Evolutionary conservation across 2,329 filamentous ascomycete genomes (phyloP).

Genomic region (Trichoderma sp.): DNA sequence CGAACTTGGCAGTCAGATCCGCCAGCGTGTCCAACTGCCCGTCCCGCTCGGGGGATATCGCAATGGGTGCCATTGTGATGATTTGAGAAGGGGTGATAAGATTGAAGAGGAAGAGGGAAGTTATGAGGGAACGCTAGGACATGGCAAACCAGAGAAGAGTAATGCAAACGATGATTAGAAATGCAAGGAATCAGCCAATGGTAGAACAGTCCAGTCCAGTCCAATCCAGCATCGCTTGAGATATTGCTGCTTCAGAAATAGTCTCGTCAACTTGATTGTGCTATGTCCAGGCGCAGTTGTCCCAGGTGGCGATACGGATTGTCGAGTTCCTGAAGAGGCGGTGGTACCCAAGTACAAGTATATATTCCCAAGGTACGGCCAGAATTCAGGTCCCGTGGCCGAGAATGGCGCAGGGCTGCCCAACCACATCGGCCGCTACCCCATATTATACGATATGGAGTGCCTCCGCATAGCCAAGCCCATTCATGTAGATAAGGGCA

Average conservation of each 20-base stretch:
- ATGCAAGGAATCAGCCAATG: not conserved
- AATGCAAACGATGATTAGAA: not conserved
- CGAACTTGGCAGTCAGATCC: conserved; percentile 70
- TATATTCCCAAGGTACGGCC: not conserved
- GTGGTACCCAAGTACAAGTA: conserved; percentile 1
- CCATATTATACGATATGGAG: not conserved
- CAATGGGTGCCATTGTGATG: conserved; percentile 56
- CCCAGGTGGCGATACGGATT: conserved; percentile 14
- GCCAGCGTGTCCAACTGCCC: conserved; percentile 38
- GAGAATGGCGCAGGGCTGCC: not conserved
- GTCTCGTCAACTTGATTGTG: not conserved
- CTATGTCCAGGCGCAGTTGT: not conserved
- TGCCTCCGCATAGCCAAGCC: not conserved
- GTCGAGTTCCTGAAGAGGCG: conserved; percentile 9
- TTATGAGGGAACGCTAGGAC: not conserved
- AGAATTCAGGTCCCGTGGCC: not conserved
- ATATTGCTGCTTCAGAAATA: not conserved
- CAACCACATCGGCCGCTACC: not conserved
- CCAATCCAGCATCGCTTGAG: not conserved
- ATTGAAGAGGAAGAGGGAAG: not conserved
- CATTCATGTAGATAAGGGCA: conserved; percentile 6
- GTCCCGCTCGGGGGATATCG: conserved; percentile 52
- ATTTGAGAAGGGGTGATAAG: not conserved
- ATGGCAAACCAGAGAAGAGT: not conserved
- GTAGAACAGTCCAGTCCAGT: not conserved